phyloP scores from a whole-genome alignment of 106 monocot species.

The Dendrobium chrysotoxum region DNA sequence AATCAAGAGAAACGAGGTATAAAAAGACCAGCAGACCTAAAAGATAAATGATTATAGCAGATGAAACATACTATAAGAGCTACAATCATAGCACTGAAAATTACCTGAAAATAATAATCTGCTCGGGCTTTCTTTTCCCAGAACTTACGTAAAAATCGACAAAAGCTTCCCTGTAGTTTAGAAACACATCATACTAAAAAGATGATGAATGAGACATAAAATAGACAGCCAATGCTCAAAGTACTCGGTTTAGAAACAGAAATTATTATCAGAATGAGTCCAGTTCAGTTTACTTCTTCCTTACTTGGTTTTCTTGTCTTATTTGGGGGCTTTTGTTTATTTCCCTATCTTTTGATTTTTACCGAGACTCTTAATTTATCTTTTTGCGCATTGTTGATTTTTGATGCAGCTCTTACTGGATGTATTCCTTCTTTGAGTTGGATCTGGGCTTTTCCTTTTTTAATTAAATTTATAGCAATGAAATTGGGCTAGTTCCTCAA shows the following conservation, averaged over 20 bases:
- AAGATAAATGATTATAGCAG: neutral
- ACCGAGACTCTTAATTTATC: no score
- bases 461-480: no score
- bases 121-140: constrained; percentile 66
- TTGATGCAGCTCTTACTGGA: neutral
- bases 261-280: neutral
- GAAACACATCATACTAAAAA: neutral
- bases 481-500: no score
- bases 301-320: no score
- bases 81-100: neutral
- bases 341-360: no score
- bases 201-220: neutral
- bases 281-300: no score
- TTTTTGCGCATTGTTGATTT: no score
- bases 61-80: neutral
- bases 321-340: no score
- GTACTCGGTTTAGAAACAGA: neutral
- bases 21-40: neutral
- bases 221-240: neutral
- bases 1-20: neutral
- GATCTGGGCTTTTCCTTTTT: no score
- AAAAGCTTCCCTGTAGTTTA: constrained; percentile 45
- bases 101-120: constrained; percentile 82
- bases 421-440: neutral
- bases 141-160: constrained; percentile 80